Conservation (phyloP, 202 grass and related monocot species). For the Saccharum hybrid region DNA sequence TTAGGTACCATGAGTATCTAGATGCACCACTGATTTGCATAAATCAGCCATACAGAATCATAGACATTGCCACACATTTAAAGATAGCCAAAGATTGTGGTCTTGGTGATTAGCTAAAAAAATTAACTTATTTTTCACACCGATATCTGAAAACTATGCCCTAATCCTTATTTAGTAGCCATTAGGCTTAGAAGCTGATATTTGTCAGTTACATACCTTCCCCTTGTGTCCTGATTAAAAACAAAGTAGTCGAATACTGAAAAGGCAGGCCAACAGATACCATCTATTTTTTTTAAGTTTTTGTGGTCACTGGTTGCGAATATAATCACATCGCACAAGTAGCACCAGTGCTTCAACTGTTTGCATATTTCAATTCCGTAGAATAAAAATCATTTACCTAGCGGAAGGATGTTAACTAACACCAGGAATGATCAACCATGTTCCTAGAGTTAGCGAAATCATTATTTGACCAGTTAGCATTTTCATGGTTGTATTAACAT, state of each 20-base stretch:
- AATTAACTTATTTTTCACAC: not conserved
- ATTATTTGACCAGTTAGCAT: not conserved
- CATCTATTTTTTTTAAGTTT: not conserved
- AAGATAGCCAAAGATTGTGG: no score
- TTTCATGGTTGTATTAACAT: conserved; percentile 2
- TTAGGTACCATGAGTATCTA: not conserved
- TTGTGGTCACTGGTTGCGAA: not conserved
- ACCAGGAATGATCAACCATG: not conserved
- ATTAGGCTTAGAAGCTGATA: not conserved
- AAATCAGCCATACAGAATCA: not conserved
- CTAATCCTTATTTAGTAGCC: not conserved
- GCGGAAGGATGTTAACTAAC: not conserved
- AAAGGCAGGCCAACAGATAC: not conserved
- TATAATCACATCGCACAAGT: not conserved
- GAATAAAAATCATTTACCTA: not conserved
- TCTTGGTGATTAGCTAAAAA: conserved; percentile 1
- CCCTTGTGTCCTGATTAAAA: not conserved
- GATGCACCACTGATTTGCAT: not conserved
- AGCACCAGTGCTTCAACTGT: not conserved
- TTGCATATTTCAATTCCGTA: not conserved
- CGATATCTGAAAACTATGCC: conserved; percentile 11
- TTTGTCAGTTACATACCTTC: not conserved
- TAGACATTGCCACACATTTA: not conserved
- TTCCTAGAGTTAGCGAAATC: not conserved
- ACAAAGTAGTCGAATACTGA: not conserved